Evolutionary conservation across 306 rosid species (phyloP).

Genomic region (Vigna nakashimae): DNA sequence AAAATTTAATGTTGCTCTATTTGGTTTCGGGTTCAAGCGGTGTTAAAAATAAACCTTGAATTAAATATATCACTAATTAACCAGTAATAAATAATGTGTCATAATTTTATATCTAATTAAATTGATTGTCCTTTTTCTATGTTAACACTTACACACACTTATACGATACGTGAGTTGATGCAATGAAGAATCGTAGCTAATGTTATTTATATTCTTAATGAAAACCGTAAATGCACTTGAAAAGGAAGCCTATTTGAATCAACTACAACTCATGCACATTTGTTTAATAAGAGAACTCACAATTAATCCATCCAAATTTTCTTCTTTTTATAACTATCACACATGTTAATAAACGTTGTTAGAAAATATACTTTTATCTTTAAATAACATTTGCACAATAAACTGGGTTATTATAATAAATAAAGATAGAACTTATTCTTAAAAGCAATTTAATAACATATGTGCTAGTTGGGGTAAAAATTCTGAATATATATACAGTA

Average conservation of each 20-base stretch:
- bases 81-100: not conserved
- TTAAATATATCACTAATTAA: not conserved
- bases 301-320: too few relatives aligned
- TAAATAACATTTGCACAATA: too few relatives aligned
- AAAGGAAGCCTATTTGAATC: not conserved
- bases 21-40: not conserved
- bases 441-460: too few relatives aligned
- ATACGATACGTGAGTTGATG: not conserved
- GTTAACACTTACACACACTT: not conserved
- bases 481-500: too few relatives aligned
- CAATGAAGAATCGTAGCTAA: not conserved
- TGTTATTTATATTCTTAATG: conserved; percentile 1
- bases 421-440: too few relatives aligned
- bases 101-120: not conserved
- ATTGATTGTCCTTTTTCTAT: not conserved
- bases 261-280: too few relatives aligned
- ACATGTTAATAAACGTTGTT: too few relatives aligned
- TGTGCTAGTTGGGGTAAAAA: too few relatives aligned
- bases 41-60: not conserved
- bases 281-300: too few relatives aligned
- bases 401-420: too few relatives aligned
- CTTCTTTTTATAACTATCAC: too few relatives aligned
- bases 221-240: not conserved
- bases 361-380: too few relatives aligned
- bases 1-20: not conserved